These are phyloP conservation scores for Pestalotiopsis fici DNA, from an alignment of 2,329 filamentous ascomycete species.

Conservation along the genomic window DNA sequence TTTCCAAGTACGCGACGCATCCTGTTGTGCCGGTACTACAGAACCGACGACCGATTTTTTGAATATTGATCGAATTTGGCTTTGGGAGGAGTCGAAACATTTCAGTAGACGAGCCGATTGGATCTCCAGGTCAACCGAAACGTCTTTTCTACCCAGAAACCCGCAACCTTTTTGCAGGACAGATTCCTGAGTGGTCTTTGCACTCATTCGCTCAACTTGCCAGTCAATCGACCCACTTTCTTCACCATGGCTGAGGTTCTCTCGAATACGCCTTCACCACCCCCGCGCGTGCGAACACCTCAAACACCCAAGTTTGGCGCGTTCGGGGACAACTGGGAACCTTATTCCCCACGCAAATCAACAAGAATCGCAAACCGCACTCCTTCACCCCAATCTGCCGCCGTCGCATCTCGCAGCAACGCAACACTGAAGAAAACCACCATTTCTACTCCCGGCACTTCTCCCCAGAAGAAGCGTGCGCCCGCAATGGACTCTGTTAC, in stretches of 20 bases:
- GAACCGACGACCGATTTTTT: not conserved
- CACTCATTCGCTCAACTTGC: not conserved
- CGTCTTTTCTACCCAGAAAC: not conserved
- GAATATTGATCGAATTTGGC: not conserved
- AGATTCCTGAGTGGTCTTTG: not conserved
- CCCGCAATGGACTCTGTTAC: conserved; percentile 48
- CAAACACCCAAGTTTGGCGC: conserved; percentile 66
- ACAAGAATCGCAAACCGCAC: conserved; percentile 65
- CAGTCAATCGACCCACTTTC: not conserved
- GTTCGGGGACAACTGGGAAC: conserved; percentile 69
- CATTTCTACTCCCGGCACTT: conserved; percentile 43
- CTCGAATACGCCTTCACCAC: conserved; percentile 59
- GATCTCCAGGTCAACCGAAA: not conserved
- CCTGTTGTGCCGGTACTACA: not conserved
- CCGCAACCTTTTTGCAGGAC: not conserved
- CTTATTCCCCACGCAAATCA: conserved; percentile 72
- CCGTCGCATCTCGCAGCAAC: conserved; percentile 21
- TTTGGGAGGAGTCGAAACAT: not conserved
- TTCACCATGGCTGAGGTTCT: conserved; percentile 6
- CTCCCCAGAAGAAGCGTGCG: conserved; percentile 53
- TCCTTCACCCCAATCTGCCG: conserved; percentile 47
- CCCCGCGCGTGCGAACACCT: conserved; percentile 62
- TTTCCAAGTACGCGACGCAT: no score
- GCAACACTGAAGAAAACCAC: conserved; percentile 26
- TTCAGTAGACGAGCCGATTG: not conserved